These are phyloP conservation scores for Allodekkera sacchari DNA, from an alignment of 805 yeast genomes.

Conservation along the genomic window DNA sequence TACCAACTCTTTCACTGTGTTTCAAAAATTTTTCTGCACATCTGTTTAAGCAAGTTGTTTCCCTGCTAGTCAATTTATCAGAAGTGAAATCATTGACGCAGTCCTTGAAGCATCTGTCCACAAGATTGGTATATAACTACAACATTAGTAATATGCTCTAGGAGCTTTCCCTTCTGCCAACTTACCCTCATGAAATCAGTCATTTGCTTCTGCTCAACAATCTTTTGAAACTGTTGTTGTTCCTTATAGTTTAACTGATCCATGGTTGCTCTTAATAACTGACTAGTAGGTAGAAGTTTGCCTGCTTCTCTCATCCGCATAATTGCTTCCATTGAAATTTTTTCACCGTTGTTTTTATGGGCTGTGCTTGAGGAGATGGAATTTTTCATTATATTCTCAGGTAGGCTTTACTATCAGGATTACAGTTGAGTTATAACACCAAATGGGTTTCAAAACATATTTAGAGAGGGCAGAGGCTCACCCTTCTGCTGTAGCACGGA, in stretches of 20 bases:
- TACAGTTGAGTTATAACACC: no score
- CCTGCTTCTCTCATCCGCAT: no score
- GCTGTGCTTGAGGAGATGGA: no score
- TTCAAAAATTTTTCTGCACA: constrained; percentile 97
- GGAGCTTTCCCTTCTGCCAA: constrained; percentile 8
- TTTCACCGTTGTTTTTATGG: no score
- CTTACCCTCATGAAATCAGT: constrained; percentile 91
- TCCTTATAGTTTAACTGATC: constrained; percentile 92
- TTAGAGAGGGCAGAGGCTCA: constrained; percentile 63
- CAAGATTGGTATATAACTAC: constrained; percentile 77
- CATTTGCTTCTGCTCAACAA: constrained; percentile 97
- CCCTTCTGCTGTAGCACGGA: constrained; percentile 69
- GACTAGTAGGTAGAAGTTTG: no score
- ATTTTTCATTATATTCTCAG: no score
- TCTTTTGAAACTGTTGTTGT: constrained; percentile 92
- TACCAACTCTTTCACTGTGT: constrained; percentile 97
- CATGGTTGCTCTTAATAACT: constrained; percentile 38
- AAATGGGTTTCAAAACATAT: constrained; percentile 40
- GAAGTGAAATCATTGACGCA: constrained; percentile 99
- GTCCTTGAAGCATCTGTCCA: constrained; percentile 94
- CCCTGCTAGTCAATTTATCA: constrained; percentile 74
- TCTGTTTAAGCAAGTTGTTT: constrained; percentile 75
- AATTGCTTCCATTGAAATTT: no score
- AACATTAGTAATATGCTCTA: constrained; percentile 4
- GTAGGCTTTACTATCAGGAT: no score